Conservation (phyloP, 169 alveolate species). For the Plasmodium coatneyi region DNA sequence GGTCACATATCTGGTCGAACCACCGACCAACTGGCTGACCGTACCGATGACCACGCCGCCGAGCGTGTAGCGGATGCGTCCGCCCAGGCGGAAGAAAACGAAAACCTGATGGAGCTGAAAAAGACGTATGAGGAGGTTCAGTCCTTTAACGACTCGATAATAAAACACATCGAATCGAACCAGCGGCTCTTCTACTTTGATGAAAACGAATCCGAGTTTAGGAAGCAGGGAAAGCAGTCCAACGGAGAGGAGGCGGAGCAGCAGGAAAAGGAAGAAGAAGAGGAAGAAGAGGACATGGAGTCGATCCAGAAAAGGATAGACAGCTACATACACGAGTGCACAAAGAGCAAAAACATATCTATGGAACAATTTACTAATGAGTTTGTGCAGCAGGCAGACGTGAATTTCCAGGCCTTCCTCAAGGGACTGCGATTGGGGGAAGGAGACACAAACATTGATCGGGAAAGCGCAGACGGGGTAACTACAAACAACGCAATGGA, state of each 20-base stretch:
- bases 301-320: constrained; percentile 42
- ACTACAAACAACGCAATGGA: too few relatives aligned
- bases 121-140: constrained; percentile 59
- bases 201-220: background rate
- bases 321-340: constrained; percentile 23
- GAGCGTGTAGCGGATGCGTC: background rate
- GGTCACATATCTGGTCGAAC: background rate
- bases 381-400: constrained; percentile 53
- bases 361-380: constrained; percentile 23
- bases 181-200: constrained; percentile 38
- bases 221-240: background rate
- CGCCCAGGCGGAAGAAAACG: background rate
- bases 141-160: constrained; percentile 37
- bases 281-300: constrained; percentile 8
- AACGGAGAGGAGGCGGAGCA: background rate
- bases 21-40: background rate
- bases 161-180: constrained; percentile 20
- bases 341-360: background rate
- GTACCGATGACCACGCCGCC: background rate
- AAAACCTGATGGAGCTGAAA: constrained; percentile 46
- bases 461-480: too few relatives aligned
- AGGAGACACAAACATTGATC: background rate
- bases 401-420: constrained; percentile 21
- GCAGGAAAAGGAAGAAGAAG: background rate
- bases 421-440: background rate